A percentile compares a stretch with the other conserved stretches of the same genome.
phyloP scores from a whole-genome alignment of 495 filamentous ascomycete species.

The Apiosordaria backusii region DNA sequence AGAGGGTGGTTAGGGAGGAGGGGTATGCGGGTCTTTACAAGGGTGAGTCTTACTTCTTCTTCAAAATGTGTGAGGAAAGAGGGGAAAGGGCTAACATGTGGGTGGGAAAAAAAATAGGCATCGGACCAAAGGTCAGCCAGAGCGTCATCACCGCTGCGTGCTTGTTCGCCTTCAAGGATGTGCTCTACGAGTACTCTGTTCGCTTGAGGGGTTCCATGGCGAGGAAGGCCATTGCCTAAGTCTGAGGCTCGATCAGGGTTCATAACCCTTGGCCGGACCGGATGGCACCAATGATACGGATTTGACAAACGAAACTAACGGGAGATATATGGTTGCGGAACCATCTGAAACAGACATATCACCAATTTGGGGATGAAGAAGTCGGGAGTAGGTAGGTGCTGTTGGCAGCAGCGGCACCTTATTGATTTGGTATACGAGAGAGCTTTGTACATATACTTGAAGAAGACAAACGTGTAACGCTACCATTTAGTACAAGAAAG shows the following conservation, averaged over 20 bases:
- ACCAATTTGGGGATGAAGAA: neutral
- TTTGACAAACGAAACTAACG: neutral
- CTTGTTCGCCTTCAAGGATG: conserved; percentile 98
- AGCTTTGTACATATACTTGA: neutral
- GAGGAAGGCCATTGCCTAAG: conserved; percentile 38
- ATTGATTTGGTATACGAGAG: neutral
- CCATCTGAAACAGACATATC: neutral
- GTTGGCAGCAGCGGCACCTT: neutral
- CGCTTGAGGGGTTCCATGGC: conserved; percentile 42
- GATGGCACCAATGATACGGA: neutral
- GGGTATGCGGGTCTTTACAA: conserved; percentile 88
- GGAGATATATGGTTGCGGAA: neutral
- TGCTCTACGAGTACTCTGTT: conserved; percentile 54
- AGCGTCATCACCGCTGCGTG: conserved; percentile 95
- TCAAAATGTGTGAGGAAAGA: neutral
- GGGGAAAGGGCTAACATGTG: neutral
- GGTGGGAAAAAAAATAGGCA: conserved; percentile 44
- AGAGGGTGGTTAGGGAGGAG: conserved; percentile 77
- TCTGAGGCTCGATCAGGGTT: neutral
- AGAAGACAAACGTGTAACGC: neutral
- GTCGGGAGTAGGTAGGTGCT: neutral
- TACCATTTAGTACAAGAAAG: neutral
- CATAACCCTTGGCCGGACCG: no score
- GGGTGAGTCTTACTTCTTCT: conserved; percentile 52
- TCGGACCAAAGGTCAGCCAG: conserved; percentile 92